Base-by-base conservation (phyloP, 2,329 filamentous ascomycete species). In the Aspergillus ustus region DNA sequence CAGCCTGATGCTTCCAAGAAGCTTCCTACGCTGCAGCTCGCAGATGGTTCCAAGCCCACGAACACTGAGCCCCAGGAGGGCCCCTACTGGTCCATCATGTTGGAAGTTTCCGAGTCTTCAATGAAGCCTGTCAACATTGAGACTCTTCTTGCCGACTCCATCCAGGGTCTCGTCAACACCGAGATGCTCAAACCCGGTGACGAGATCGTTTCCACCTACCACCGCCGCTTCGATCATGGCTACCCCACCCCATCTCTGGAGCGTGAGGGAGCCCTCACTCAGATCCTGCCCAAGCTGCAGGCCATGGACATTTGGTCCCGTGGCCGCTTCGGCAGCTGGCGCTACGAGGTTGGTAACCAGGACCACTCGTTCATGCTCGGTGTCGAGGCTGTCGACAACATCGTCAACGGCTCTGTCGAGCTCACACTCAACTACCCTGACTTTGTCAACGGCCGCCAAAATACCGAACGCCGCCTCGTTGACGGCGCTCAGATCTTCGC, bases 51-150 rank as follows among this genome's bases (percentile, higher is more conserved):
- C 80, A 92, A 92, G 82, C 87, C 93, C 61, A 80, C 84, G 64
- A 91, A 87, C 70, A 84, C 83, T 54, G 88, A 91, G 73, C 81
- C 92, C 63, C 86, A 95, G 84, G 87, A 91, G 73, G 95, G 95
- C 37, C 95, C 95, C 46, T 99, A 99, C 88, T 99, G 95, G 95
- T 98, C 94, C 67, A 96, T 99, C 84, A 99, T 99, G 95, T 83
- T 99, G 71, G 95, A 99, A 82, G 91, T 99, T 64, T 98, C 95
- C 34, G 92, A 99, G 82, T 98, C 94, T 34, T 87, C 87, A 74
- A 88, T 96, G 89, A 99, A 99, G 87, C 92, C 93, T 44, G 93
- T 98, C 34, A 89, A 98, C 79, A 83, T 91, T 72, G 87, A 88
- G 71, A 97, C 90, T 78, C 81, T 99, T 66, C 85, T 99, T 72